Conservation (phyloP, 1,284 basidiomycete species). For the Singerocomus rubriflavus region DNA sequence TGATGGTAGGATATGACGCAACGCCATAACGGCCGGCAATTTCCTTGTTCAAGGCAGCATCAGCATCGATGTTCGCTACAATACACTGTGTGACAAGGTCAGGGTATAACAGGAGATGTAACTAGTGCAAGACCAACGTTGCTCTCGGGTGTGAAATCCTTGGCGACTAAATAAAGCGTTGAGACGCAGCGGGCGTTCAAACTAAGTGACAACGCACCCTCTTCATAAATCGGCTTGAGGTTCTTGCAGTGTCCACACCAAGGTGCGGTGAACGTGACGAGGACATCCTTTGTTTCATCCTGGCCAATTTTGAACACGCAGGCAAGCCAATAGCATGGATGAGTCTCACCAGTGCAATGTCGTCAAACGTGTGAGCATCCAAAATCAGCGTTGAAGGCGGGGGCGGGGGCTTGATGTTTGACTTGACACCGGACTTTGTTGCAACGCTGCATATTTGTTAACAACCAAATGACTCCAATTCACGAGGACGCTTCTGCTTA, state of each 20-base stretch:
- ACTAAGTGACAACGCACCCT: slow-evolving; percentile 37
- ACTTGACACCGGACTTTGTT: slow-evolving; percentile 75
- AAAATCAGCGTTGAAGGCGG: slow-evolving; percentile 72
- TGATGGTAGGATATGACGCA: slow-evolving; percentile 84
- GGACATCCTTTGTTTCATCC: slow-evolving; percentile 77
- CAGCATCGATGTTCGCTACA: slow-evolving; percentile 89
- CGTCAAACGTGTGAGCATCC: slow-evolving; percentile 71
- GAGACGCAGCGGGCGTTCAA: background rate
- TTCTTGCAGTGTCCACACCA: slow-evolving; percentile 90
- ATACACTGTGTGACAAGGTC: slow-evolving; percentile 57
- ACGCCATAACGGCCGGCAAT: slow-evolving; percentile 77
- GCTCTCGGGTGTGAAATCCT: slow-evolving; percentile 73
- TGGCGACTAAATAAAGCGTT: slow-evolving; percentile 52
- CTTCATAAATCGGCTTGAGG: slow-evolving; percentile 85
- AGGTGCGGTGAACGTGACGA: slow-evolving; percentile 90
- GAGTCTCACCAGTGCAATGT: slow-evolving; percentile 61
- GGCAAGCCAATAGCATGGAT: background rate
- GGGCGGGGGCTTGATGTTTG: slow-evolving; percentile 81
- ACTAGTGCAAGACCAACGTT: slow-evolving; percentile 46
- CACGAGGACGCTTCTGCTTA: slow-evolving; percentile 37
- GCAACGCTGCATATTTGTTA: slow-evolving; percentile 54
- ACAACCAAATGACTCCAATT: background rate
- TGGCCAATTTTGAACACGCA: slow-evolving; percentile 27
- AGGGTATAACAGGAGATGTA: background rate
- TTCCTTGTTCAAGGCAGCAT: slow-evolving; percentile 76